phyloP scores from a whole-genome alignment of 2,329 filamentous ascomycete species.

The Madurella fahalii region DNA sequence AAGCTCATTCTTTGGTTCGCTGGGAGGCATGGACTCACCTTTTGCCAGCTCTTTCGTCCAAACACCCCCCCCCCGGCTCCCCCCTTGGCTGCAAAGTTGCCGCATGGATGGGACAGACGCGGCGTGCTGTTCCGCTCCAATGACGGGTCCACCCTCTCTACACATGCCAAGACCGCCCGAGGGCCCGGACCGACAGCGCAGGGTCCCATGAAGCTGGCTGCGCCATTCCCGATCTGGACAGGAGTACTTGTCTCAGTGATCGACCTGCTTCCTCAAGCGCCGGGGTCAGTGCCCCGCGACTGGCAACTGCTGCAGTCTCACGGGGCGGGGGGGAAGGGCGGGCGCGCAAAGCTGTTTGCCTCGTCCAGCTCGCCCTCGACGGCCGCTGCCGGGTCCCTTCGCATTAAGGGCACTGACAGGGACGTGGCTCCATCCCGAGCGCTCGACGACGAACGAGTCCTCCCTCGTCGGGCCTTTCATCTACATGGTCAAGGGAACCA shows the following conservation, averaged over 20 bases:
- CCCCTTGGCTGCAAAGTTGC: too few species aligned
- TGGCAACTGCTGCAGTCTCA: slow-evolving; percentile 7
- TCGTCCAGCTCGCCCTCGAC: not conserved
- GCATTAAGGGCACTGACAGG: slow-evolving; percentile 21
- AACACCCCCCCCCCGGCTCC: too few species aligned
- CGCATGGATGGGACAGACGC: too few species aligned
- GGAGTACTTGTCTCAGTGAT: slow-evolving; percentile 22
- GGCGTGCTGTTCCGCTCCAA: not conserved
- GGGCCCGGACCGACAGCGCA: slow-evolving; percentile 17
- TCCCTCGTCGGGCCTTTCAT: slow-evolving; percentile 17
- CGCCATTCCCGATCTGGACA: slow-evolving; percentile 22
- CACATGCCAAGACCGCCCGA: slow-evolving; percentile 18
- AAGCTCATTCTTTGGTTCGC: too few species aligned
- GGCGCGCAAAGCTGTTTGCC: not conserved
- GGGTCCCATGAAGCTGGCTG: slow-evolving; percentile 13
- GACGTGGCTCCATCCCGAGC: slow-evolving; percentile 5
- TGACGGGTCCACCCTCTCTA: slow-evolving; percentile 2
- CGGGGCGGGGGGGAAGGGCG: slow-evolving; percentile 1
- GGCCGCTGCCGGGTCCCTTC: not conserved
- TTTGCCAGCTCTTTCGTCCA: too few species aligned
- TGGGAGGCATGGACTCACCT: too few species aligned
- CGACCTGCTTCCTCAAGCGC: slow-evolving; percentile 19
- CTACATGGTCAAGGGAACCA: slow-evolving; percentile 16
- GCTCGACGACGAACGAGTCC: not conserved
- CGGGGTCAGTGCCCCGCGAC: slow-evolving; percentile 19